Conservation (phyloP, 75 land plant genomes). For the Gnetum montanum region DNA sequence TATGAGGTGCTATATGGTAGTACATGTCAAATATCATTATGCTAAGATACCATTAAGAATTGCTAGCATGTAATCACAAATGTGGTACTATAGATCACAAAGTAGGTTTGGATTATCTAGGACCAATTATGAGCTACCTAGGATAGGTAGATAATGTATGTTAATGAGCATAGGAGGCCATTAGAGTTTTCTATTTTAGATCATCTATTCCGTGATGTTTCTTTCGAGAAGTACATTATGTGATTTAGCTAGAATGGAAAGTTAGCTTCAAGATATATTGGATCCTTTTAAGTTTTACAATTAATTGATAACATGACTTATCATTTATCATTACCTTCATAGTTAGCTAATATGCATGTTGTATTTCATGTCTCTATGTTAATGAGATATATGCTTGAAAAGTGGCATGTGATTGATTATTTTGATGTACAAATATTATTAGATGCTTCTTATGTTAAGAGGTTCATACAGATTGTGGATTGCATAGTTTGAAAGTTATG, state of each 20-base stretch:
- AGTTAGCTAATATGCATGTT: neutral
- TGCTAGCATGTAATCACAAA: neutral
- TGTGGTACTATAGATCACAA: neutral
- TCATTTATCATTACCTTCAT: neutral
- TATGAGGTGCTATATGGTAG: too few relatives aligned
- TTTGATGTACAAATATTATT: neutral
- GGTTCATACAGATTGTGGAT: neutral
- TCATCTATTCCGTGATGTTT: neutral
- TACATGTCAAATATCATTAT: neutral
- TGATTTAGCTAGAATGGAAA: too few relatives aligned
- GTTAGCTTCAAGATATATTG: constrained; percentile 1
- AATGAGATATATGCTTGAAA: too few relatives aligned
- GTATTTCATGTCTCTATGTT: neutral
- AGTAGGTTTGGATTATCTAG: neutral
- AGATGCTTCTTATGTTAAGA: neutral
- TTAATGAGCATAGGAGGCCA: neutral
- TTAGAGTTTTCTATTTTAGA: neutral
- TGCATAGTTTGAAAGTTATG: neutral
- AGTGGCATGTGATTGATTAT: too few relatives aligned
- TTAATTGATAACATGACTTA: neutral
- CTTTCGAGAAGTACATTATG: neutral
- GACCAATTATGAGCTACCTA: neutral
- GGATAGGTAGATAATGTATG: too few relatives aligned
- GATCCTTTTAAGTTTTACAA: neutral
- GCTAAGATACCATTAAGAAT: too few relatives aligned